These are phyloP conservation scores for Echeveria elegans DNA, from an alignment of 164 flowering plant genomes.

Conservation along the genomic window DNA sequence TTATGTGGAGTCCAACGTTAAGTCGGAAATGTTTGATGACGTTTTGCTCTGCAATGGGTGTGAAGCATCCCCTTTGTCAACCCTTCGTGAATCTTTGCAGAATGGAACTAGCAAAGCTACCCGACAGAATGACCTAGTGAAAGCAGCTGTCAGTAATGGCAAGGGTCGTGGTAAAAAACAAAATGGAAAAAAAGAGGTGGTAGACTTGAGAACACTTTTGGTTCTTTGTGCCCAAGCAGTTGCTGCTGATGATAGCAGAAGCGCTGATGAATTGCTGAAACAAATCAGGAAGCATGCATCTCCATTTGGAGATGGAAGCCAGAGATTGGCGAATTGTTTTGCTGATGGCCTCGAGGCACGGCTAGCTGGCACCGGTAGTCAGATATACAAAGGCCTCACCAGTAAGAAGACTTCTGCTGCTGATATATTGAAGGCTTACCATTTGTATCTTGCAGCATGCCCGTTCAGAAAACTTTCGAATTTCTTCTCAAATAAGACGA, in stretches of 20 bases:
- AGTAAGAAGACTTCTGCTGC: slow-evolving; percentile 50
- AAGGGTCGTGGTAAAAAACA: slow-evolving; percentile 55
- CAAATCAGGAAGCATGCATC: slow-evolving; percentile 72
- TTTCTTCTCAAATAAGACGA: slow-evolving; percentile 49
- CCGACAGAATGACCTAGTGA: slow-evolving; percentile 30
- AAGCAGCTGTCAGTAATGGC: slow-evolving; percentile 28
- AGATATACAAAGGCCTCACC: slow-evolving; percentile 44
- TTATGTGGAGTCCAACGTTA: slow-evolving; percentile 24
- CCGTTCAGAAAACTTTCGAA: slow-evolving; percentile 71
- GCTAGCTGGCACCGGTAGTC: slow-evolving; percentile 80
- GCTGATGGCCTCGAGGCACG: slow-evolving; percentile 89
- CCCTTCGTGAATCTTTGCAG: slow-evolving; percentile 31
- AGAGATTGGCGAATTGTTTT: slow-evolving; percentile 66
- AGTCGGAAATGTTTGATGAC: slow-evolving; percentile 47
- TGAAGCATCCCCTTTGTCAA: not conserved
- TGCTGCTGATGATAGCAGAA: slow-evolving; percentile 64
- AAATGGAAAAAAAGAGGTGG: slow-evolving; percentile 47
- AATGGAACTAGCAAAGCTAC: slow-evolving; percentile 24
- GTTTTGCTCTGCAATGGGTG: slow-evolving; percentile 44
- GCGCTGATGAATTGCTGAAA: slow-evolving; percentile 55
- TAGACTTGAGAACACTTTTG: slow-evolving; percentile 75
- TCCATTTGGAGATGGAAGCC: slow-evolving; percentile 71
- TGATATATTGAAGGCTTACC: slow-evolving; percentile 65
- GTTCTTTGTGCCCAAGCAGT: slow-evolving; percentile 76
- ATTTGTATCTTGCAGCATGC: slow-evolving; percentile 51